These are phyloP conservation scores for Nakazawaea wyomingensis DNA, from an alignment of 805 yeast species.

Conservation along the genomic window DNA sequence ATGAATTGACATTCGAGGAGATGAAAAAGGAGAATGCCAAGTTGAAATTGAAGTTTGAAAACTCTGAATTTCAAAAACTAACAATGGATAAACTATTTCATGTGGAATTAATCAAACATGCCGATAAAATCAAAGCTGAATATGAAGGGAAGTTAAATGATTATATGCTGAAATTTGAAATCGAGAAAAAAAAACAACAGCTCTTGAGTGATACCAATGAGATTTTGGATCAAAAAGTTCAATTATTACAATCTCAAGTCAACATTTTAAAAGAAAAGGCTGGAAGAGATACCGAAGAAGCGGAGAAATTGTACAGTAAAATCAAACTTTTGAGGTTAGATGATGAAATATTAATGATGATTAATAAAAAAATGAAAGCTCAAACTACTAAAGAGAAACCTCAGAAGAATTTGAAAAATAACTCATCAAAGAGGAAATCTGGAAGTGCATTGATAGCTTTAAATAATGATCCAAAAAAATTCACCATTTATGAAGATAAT, in stretches of 20 bases:
- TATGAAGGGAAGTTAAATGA: slow-evolving; percentile 1
- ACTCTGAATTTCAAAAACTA: slow-evolving; percentile 1
- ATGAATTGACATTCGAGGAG: slow-evolving; percentile 24
- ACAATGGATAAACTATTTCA: slow-evolving; percentile 9
- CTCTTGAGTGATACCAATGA: neutral
- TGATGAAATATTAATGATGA: slow-evolving; percentile 7
- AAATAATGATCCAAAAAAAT: neutral
- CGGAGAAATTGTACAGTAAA: slow-evolving; percentile 3
- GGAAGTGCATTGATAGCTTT: neutral
- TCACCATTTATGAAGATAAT: slow-evolving; percentile 7
- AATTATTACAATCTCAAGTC: slow-evolving; percentile 6
- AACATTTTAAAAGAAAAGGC: slow-evolving; percentile 1
- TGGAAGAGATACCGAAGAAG: neutral
- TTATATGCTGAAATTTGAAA: neutral
- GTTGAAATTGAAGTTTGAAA: slow-evolving; percentile 7
- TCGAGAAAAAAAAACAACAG: neutral
- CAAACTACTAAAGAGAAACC: slow-evolving; percentile 2
- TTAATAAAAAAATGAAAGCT: slow-evolving; percentile 1
- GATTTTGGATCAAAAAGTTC: slow-evolving; percentile 4
- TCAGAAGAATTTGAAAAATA: neutral
- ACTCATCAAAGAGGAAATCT: neutral
- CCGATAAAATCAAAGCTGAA: neutral
- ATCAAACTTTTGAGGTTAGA: slow-evolving; percentile 7
- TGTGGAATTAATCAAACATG: neutral
- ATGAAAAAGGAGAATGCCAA: slow-evolving; percentile 20